Evolutionary conservation across 805 yeast genomes (phyloP).

Genomic region (Suhomyces prunicola): DNA sequence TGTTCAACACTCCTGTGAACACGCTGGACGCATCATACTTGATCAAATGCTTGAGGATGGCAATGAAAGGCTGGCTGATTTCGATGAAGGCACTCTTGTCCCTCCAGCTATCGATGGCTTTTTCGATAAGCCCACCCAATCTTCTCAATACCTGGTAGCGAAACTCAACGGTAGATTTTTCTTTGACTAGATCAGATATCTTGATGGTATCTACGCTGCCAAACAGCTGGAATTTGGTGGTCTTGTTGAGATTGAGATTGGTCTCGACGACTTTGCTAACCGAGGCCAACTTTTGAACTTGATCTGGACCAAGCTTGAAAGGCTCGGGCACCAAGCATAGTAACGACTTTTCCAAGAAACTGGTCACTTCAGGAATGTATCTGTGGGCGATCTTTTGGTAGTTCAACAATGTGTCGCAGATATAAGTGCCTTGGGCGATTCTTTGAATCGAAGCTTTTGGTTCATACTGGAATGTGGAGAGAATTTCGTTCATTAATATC

Average conservation of each 20-base stretch:
- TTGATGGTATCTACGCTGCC: slow-evolving; percentile 2
- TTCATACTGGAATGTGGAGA: slow-evolving; percentile 39
- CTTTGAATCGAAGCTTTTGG: slow-evolving; percentile 32
- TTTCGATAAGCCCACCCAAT: slow-evolving; percentile 30
- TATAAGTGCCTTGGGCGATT: slow-evolving; percentile 58
- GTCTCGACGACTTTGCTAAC: slow-evolving; percentile 8
- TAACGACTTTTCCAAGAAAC: slow-evolving; percentile 54
- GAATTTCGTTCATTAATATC: slow-evolving; percentile 66
- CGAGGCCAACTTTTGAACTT: slow-evolving; percentile 9
- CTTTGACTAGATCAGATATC: slow-evolving; percentile 10
- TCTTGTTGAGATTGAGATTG: slow-evolving; percentile 15
- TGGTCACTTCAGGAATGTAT: slow-evolving; percentile 72
- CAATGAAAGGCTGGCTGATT: slow-evolving; percentile 47
- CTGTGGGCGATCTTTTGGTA: slow-evolving; percentile 83
- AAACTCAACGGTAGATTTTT: slow-evolving; percentile 12
- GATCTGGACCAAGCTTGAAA: slow-evolving; percentile 12
- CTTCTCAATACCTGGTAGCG: slow-evolving; percentile 33
- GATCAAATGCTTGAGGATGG: slow-evolving; percentile 39
- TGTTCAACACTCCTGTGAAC: slow-evolving; percentile 41
- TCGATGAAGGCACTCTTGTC: slow-evolving; percentile 63
- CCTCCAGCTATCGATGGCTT: slow-evolving; percentile 48
- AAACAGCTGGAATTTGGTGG: slow-evolving; percentile 11
- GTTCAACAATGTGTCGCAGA: slow-evolving; percentile 60
- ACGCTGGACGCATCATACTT: slow-evolving; percentile 26
- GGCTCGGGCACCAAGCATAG: slow-evolving; percentile 42